Base-by-base conservation (phyloP, 164 flowering plant genomes). In the Nymphaea colorata region DNA sequence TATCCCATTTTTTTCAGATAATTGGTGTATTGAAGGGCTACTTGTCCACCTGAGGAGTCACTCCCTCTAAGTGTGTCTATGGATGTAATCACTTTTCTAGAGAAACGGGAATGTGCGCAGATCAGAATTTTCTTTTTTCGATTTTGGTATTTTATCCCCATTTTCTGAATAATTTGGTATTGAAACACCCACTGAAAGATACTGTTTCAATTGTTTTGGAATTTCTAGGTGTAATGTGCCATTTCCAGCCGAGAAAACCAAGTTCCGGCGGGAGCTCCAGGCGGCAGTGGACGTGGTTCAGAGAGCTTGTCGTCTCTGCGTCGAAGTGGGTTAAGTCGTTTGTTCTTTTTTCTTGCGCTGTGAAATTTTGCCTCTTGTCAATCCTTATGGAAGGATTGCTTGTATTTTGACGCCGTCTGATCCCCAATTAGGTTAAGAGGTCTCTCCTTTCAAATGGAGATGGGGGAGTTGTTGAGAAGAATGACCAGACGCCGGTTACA, bases 251-350 rank as follows among this genome's bases (percentile, higher is more conserved):
- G 70, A 82, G 72, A 81, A 83, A 45, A 89, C 89, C 3, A 85
- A 87, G 85, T 87, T 85, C 68, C 74, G 81, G 55, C 76, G 73
- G 75, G 93, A 94, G 84, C 91, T 91, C 53, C 79, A 84, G 77
- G 96, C 90, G 5, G 97, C 97, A 1, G 83, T 88, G 44, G 80
- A 83, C 70, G 90, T 79, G 0, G 98, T 93, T 43, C 81, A 87
- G 77, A 81, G 82, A 81, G 96, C 98, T 75, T 91, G 96, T 67
- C 84, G 80, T 71, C 83, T 91, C 36, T 91, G 97, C 64, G 83
- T 87, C 12, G 96, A 94, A 47, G 97, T 91, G 80, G 78, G 41
- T 66, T 64, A 41, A 61, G 59, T 43, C 16, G 18, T 47, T 10
- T 3, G 1, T 43, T n/a, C 61, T 69, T 64, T 36, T 18, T 63